A percentile compares a stretch with the other conserved stretches of the same genome.
phyloP scores from a whole-genome alignment of 805 yeast species.

The Lipomyces anomalus region DNA sequence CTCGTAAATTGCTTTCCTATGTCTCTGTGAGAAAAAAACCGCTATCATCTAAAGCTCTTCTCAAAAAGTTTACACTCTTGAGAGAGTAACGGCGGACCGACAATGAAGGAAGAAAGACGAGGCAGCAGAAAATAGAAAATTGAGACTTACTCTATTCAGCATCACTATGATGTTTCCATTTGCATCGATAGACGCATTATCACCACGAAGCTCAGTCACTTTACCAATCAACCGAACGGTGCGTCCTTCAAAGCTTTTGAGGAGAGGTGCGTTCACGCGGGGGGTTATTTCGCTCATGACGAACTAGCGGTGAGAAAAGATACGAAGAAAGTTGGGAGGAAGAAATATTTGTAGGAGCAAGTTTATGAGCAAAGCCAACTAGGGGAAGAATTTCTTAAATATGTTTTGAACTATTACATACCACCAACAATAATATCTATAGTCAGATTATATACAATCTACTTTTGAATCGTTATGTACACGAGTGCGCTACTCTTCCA shows the following conservation, averaged over 20 bases:
- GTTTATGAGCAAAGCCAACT: no score
- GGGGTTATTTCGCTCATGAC: slow-evolving; percentile 21
- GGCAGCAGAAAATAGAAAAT: not conserved
- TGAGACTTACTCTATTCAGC: slow-evolving; percentile 21
- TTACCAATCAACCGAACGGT: slow-evolving; percentile 34
- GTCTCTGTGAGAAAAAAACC: not conserved
- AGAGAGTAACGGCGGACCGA: no score
- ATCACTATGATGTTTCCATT: slow-evolving; percentile 32
- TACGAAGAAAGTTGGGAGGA: not conserved
- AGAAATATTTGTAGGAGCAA: no score
- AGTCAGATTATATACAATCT: not conserved
- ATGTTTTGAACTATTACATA: no score
- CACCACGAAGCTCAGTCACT: slow-evolving; percentile 29
- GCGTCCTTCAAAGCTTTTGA: slow-evolving; percentile 23
- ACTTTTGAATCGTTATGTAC: not conserved
- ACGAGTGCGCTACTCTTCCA: no score
- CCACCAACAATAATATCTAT: no score
- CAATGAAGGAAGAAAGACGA: no score
- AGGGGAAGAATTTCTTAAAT: no score
- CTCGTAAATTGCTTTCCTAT: slow-evolving; percentile 17
- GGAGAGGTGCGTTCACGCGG: slow-evolving; percentile 31
- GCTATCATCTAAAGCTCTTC: no score
- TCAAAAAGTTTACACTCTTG: no score
- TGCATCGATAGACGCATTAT: slow-evolving; percentile 28
- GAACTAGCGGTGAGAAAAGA: not conserved